These are phyloP conservation scores for Musa beccarii DNA, from an alignment of 176 grass and related monocot species.

Conservation along the genomic window DNA sequence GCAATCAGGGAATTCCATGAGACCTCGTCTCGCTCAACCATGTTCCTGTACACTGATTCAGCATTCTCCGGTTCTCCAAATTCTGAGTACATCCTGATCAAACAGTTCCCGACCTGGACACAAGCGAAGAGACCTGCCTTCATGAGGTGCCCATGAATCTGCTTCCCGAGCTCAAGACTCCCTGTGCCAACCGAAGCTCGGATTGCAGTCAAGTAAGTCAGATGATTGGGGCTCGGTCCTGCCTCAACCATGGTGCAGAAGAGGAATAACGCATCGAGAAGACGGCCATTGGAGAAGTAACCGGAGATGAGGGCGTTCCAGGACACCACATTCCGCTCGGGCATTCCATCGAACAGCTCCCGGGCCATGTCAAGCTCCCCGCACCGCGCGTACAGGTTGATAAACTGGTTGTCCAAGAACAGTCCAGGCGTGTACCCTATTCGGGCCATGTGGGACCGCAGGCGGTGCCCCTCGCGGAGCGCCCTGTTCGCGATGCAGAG, in stretches of 20 bases:
- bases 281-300: slow-evolving; percentile 12
- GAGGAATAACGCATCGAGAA: slow-evolving; percentile 9
- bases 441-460: slow-evolving; percentile 9
- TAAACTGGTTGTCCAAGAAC: slow-evolving; percentile 30
- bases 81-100: slow-evolving; percentile 22
- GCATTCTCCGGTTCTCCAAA: slow-evolving; percentile 5
- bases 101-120: slow-evolving; percentile 21
- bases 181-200: slow-evolving; percentile 3
- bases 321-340: slow-evolving; percentile 24
- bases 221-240: slow-evolving; percentile 13
- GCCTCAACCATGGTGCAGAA: slow-evolving; percentile 11
- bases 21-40: slow-evolving; percentile 9
- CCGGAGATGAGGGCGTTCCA: slow-evolving; percentile 28
- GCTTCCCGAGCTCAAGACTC: not conserved
- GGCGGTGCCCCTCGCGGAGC: slow-evolving; percentile 3
- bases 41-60: slow-evolving; percentile 17
- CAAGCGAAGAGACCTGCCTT: slow-evolving; percentile 4
- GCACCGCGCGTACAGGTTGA: slow-evolving; percentile 20
- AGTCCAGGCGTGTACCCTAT: not conserved
- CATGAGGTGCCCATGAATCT: slow-evolving; percentile 19
- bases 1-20: slow-evolving; percentile 30
- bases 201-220: slow-evolving; percentile 22
- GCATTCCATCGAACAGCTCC: slow-evolving; percentile 22
- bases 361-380: slow-evolving; percentile 12
- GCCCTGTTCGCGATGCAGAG: slow-evolving; percentile 25